These are phyloP conservation scores for Voacanga thouarsii DNA, from an alignment of 257 asterid genomes.

Conservation along the genomic window DNA sequence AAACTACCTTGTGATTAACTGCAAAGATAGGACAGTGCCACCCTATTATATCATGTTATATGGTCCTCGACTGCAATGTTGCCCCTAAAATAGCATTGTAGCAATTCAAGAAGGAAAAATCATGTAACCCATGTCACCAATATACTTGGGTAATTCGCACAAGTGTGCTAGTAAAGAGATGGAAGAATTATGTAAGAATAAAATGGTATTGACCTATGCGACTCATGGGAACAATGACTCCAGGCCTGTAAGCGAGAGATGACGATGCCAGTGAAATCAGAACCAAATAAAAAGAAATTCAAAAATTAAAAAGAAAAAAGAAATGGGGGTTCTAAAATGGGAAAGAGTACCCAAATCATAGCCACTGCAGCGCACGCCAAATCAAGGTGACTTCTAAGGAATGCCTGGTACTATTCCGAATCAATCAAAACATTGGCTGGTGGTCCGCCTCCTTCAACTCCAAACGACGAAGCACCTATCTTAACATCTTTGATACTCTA, in stretches of 20 bases:
- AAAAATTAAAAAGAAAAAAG: neutral
- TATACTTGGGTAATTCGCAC: neutral
- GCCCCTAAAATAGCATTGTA: neutral
- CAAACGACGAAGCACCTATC: constrained; percentile 10
- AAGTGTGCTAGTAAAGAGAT: neutral
- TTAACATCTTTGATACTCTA: neutral
- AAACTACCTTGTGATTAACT: constrained; percentile 84
- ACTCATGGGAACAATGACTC: constrained; percentile 88
- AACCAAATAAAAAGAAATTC: constrained; percentile 20
- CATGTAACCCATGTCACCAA: neutral
- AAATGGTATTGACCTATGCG: constrained; percentile 93
- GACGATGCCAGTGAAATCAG: constrained; percentile 34
- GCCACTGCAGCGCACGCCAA: constrained; percentile 96
- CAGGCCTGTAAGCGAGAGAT: constrained; percentile 73
- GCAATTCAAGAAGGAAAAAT: constrained; percentile 6
- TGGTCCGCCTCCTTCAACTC: constrained; percentile 10
- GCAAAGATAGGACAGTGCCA: constrained; percentile 86
- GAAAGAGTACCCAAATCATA: constrained; percentile 49
- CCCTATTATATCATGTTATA: constrained; percentile 97
- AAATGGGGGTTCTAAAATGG: neutral
- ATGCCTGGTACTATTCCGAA: constrained; percentile 64
- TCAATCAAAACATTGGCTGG: constrained; percentile 41
- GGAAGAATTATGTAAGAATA: constrained; percentile 27
- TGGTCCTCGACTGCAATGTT: constrained; percentile 68
- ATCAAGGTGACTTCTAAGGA: constrained; percentile 73